Percentiles rank a stretch among this genome's conserved stretches.
Evolutionary conservation across 768 basidiomycete species (phyloP).

Genomic region (Auricularia sp.): DNA sequence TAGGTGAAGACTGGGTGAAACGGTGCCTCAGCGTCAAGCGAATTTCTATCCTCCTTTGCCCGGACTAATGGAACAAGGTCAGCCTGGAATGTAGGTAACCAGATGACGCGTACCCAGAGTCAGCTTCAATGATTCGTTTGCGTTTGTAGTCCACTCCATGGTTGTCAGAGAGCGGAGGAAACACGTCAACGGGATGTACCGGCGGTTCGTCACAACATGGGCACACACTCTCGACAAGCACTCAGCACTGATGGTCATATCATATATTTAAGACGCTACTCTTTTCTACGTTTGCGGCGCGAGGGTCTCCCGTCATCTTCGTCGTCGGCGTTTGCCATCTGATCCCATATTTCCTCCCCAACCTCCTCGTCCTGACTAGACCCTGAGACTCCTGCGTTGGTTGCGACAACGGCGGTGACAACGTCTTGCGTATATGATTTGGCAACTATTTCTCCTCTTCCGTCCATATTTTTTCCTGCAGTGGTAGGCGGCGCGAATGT

Average conservation of each 20-base stretch:
- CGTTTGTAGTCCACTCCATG: conserved; percentile 64
- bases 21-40: conserved; percentile 43
- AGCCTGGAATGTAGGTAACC: background rate
- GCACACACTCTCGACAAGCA: too few species aligned
- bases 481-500: conserved; percentile 37
- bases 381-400: conserved; percentile 8
- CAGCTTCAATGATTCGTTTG: conserved; percentile 66
- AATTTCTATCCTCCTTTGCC: conserved; percentile 52
- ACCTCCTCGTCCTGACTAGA: conserved; percentile 21
- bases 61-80: conserved; percentile 39
- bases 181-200: background rate
- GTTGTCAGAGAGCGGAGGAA: background rate
- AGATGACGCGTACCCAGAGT: conserved; percentile 49
- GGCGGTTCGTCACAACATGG: background rate
- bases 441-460: conserved; percentile 1
- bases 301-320: conserved; percentile 15
- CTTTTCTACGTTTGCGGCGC: background rate
- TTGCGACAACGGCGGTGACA: background rate
- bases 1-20: conserved; percentile 90
- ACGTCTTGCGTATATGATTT: conserved; percentile 4
- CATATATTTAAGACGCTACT: background rate
- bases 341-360: conserved; percentile 60
- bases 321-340: conserved; percentile 44
- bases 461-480: conserved; percentile 3
- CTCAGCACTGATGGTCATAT: too few species aligned